phyloP scores from a whole-genome alignment of 106 monocot genomes.

The Iris macrosiphon region DNA sequence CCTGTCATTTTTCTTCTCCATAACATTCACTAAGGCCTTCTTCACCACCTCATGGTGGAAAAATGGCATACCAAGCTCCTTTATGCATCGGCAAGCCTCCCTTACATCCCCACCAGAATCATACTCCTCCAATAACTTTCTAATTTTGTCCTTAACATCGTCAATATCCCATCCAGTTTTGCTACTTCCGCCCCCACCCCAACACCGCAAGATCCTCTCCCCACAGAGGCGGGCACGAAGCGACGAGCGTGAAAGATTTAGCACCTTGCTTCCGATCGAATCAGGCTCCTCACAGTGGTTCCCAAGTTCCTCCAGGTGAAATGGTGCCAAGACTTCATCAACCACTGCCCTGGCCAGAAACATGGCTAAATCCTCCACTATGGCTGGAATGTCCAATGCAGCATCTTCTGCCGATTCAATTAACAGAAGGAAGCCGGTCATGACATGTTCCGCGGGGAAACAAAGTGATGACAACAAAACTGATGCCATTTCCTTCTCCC shows the following conservation, averaged over 20 bases:
- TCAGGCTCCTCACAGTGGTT: slow-evolving; percentile 10
- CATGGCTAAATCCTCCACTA: slow-evolving; percentile 52
- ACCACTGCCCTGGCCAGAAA: slow-evolving; percentile 76
- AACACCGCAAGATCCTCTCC: slow-evolving; percentile 73
- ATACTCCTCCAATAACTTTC: slow-evolving; percentile 63
- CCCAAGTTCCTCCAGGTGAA: slow-evolving; percentile 40
- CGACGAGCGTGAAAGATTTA: slow-evolving; percentile 34
- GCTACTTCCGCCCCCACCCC: slow-evolving; percentile 61
- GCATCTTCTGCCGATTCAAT: slow-evolving; percentile 57
- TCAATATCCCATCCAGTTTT: slow-evolving; percentile 62
- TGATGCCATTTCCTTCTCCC: slow-evolving; percentile 80
- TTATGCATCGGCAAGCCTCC: slow-evolving; percentile 79
- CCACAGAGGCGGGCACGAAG: slow-evolving; percentile 40
- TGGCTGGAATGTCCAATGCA: slow-evolving; percentile 49
- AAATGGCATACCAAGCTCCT: slow-evolving; percentile 81
- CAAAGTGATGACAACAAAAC: slow-evolving; percentile 41
- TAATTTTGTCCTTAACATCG: slow-evolving; percentile 75
- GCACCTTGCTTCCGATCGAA: slow-evolving; percentile 24
- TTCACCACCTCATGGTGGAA: slow-evolving; percentile 88
- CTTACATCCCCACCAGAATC: slow-evolving; percentile 49
- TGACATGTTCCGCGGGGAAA: slow-evolving; percentile 46
- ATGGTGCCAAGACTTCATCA: slow-evolving; percentile 69
- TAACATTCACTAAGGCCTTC: slow-evolving; percentile 54
- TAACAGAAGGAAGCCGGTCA: slow-evolving; percentile 43
- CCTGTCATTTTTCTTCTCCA: slow-evolving; percentile 60